Base-by-base conservation (phyloP, 1,139 yeast genomes). In the Pichia sp. region DNA sequence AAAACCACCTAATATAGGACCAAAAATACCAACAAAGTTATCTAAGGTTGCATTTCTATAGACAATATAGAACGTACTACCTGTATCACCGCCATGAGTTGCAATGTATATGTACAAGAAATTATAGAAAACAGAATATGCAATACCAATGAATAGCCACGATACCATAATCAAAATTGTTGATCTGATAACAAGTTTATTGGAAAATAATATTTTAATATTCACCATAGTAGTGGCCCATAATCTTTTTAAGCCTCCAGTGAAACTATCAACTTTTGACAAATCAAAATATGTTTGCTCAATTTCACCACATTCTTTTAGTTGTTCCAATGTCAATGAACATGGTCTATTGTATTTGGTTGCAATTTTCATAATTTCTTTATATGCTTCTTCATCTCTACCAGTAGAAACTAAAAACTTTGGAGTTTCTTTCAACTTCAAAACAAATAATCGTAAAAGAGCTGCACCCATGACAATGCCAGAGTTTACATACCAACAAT, bases 361-460 rank as follows among this genome's bases (percentile, higher is more conserved):
- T 6, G 80, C 77, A 44, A 76, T 60, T 0, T 50, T 55, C 48
- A 68, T 69, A 39, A 77, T 60, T 13, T 53, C 60, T 39, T 59
- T 59, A 22, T 68, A 66, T 1, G 80, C 82, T 57, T 76, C 78
- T 32, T 63, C 76, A 55, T 79, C 84, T 56, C 76, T 67, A 39
- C 77, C 76, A 53, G 72, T 71, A 3, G 81, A 59, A 34, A 79
- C 68, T 50, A 77, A 67, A 58, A 71, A 79, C 56, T 79, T 79
- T 37, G 84, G 85, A 42, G 83, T 74, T 60, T 79, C 85, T 41
- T 72, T 68, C 55, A 79, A 62, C 50, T 70, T 64, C 43, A 79
- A 63, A 20, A 76, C 67, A 13, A 77, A 69, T 11, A 79, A 58
- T 50, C 85, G 69, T 16, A 68, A 45, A 24, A 76, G 42, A 1